These are phyloP conservation scores for Colletotrichum limetticola DNA, from an alignment of 2,329 filamentous ascomycete species.

Conservation along the genomic window DNA sequence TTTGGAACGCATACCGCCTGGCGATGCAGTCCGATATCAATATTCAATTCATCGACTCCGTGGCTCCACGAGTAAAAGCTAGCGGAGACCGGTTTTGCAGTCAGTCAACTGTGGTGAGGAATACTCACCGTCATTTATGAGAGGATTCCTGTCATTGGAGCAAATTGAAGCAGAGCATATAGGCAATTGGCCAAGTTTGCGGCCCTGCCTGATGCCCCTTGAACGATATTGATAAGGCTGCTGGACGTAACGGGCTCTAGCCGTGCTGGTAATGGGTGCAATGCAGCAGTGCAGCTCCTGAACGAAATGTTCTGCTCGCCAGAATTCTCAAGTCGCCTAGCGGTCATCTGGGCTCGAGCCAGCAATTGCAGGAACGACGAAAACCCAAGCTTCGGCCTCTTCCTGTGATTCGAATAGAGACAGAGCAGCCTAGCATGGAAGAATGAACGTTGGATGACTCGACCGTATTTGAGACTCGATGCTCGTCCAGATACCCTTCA, in stretches of 20 bases:
- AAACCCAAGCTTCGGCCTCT: background rate
- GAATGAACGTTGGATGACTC: background rate
- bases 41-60: background rate
- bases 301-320: background rate
- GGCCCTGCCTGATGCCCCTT: background rate
- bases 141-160: background rate
- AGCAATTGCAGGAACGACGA: background rate
- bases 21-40: background rate
- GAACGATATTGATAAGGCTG: background rate
- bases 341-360: background rate
- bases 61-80: background rate
- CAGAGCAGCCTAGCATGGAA: background rate
- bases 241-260: background rate
- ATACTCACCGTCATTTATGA: background rate
- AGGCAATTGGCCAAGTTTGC: background rate
- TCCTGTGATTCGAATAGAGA: background rate
- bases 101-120: background rate
- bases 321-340: background rate
- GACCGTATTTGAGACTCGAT: background rate
- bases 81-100: background rate
- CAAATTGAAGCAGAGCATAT: background rate
- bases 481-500: background rate
- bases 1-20: background rate
- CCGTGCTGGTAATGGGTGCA: background rate
- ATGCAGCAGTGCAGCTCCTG: background rate